Evolutionary conservation across 2,329 filamentous ascomycete species (phyloP).

Genomic region (Paecilomyces fulvus): DNA sequence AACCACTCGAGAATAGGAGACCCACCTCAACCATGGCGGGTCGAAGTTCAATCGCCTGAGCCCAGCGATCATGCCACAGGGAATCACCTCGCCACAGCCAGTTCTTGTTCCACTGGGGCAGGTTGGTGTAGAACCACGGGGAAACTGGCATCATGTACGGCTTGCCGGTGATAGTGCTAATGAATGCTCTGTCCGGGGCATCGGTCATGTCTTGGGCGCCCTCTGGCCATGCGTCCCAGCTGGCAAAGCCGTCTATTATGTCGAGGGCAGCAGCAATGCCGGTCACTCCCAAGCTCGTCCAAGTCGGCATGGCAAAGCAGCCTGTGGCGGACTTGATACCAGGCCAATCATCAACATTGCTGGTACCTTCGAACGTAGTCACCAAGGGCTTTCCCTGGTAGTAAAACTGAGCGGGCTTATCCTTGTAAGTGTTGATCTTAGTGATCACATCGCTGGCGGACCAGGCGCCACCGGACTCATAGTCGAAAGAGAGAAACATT

Average conservation of each 20-base stretch:
- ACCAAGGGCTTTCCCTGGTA: constrained; percentile 26
- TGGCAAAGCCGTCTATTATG: constrained; percentile 32
- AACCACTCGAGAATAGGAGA: not conserved
- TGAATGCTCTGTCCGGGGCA: constrained; percentile 34
- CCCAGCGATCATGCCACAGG: constrained; percentile 54
- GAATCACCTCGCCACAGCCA: constrained; percentile 56
- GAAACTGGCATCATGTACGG: constrained; percentile 47
- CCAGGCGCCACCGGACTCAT: constrained; percentile 22
- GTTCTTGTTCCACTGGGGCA: constrained; percentile 50
- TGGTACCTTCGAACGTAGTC: constrained; percentile 36
- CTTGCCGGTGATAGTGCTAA: constrained; percentile 25
- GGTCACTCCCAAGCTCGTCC: constrained; percentile 28
- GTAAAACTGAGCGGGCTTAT: constrained; percentile 15
- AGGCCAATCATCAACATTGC: constrained; percentile 33
- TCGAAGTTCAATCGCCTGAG: constrained; percentile 41
- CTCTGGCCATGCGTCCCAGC: constrained; percentile 38
- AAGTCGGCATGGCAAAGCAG: constrained; percentile 41
- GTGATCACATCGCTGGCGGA: constrained; percentile 16
- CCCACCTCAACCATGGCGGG: constrained; percentile 43
- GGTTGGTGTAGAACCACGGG: constrained; percentile 51
- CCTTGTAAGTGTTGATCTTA: constrained; percentile 18
- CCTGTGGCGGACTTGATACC: constrained; percentile 32
- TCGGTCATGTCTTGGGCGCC: constrained; percentile 28
- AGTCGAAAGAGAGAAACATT: constrained; percentile 28
- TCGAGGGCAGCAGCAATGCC: constrained; percentile 17